A percentile compares a stretch with the other conserved stretches of the same genome.
Evolutionary conservation across 768 basidiomycete genomes (phyloP).

Genomic region (Boletus tomentosulus): DNA sequence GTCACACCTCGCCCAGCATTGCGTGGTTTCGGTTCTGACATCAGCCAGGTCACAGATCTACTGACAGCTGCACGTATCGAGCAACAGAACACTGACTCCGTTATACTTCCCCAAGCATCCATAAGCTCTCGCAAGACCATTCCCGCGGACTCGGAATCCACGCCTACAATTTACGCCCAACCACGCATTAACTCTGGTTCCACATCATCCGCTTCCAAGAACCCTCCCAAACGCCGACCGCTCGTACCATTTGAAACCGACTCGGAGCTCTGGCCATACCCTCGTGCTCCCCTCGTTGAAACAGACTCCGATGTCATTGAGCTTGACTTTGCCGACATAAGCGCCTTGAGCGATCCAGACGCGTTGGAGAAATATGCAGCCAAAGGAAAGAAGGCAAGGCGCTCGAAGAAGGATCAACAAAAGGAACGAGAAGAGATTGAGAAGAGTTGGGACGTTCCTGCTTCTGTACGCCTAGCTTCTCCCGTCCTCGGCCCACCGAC

Average conservation of each 20-base stretch:
- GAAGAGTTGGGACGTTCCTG: constrained; percentile 57
- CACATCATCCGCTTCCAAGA: constrained; percentile 13
- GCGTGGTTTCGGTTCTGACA: constrained; percentile 34
- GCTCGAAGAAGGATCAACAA: constrained; percentile 33
- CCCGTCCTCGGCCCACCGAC: constrained; percentile 3
- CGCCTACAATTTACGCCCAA: constrained; percentile 15
- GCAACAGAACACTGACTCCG: constrained; percentile 12
- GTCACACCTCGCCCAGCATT: constrained; percentile 59
- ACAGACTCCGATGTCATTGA: constrained; percentile 59
- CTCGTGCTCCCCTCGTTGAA: constrained; percentile 43
- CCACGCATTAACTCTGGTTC: constrained; percentile 1
- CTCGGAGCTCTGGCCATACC: constrained; percentile 71
- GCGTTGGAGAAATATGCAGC: constrained; percentile 41
- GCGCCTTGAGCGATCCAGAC: constrained; percentile 64
- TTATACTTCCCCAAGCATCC: constrained; percentile 3
- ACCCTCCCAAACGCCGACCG: constrained; percentile 30
- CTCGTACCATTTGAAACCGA: constrained; percentile 62
- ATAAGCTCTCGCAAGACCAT: not conserved
- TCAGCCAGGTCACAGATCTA: constrained; percentile 28
- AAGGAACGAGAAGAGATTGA: constrained; percentile 50
- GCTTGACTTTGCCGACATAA: constrained; percentile 71
- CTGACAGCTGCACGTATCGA: constrained; percentile 22
- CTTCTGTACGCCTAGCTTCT: constrained; percentile 18
- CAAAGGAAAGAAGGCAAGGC: constrained; percentile 24
- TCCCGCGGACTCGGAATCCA: constrained; percentile 4